These are phyloP conservation scores for Solanum medicagineum DNA, from an alignment of 257 asterid genomes.

Conservation along the genomic window DNA sequence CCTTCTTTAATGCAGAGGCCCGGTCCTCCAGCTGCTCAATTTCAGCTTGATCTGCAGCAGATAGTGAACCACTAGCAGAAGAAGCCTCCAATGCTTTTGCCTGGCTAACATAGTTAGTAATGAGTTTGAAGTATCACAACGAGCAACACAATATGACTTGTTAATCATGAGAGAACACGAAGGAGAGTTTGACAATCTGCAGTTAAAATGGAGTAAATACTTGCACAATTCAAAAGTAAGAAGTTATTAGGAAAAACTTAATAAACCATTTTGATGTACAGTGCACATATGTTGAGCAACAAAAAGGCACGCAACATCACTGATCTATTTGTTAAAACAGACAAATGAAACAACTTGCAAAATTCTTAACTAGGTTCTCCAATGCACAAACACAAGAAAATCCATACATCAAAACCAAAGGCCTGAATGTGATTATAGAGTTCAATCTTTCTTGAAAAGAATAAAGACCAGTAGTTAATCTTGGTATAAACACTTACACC, in stretches of 20 bases:
- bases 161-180: neutral
- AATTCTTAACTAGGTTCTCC: neutral
- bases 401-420: neutral
- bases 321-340: neutral
- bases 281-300: neutral
- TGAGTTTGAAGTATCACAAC: neutral
- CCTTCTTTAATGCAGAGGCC: constrained; percentile 53
- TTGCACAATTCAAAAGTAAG: neutral
- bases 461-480: neutral
- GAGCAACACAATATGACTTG: neutral
- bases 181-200: neutral
- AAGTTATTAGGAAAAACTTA: neutral
- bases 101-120: constrained; percentile 14
- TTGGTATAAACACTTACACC: neutral
- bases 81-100: constrained; percentile 43
- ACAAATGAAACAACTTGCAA: neutral
- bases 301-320: neutral
- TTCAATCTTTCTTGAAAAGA: neutral
- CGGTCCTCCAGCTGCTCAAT: constrained; percentile 67
- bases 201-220: neutral
- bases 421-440: neutral
- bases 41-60: constrained; percentile 54
- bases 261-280: neutral
- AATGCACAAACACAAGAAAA: neutral
- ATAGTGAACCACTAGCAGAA: constrained; percentile 24